These are phyloP conservation scores for Phytopythium kandeliae DNA, from an alignment of 352 stramenopile genomes.

Conservation along the genomic window DNA sequence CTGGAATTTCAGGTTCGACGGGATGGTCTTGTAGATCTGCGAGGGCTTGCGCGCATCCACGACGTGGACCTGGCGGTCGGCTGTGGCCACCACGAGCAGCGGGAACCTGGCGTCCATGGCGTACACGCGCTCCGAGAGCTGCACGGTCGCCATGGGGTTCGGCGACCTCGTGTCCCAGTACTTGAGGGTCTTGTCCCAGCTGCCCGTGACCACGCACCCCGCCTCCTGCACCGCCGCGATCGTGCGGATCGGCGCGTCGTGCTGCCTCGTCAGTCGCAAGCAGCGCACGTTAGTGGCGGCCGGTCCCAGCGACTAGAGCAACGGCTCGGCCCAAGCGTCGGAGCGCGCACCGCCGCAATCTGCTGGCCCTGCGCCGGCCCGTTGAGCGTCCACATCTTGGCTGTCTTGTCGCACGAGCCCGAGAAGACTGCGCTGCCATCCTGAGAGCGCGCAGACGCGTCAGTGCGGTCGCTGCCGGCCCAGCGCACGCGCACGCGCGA, in stretches of 20 bases:
- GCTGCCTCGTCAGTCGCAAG: constrained; percentile 45
- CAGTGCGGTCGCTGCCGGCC: neutral
- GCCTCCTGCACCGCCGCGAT: constrained; percentile 80
- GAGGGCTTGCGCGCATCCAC: constrained; percentile 83
- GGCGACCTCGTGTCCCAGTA: constrained; percentile 95
- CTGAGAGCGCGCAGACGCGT: constrained; percentile 16
- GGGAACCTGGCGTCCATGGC: constrained; percentile 92
- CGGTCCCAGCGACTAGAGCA: no score
- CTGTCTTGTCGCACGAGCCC: constrained; percentile 91
- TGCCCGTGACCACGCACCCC: constrained; percentile 91
- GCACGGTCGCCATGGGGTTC: constrained; percentile 82
- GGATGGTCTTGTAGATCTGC: constrained; percentile 84
- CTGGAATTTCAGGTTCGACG: constrained; percentile 85
- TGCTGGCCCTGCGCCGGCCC: constrained; percentile 67
- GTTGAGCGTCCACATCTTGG: constrained; percentile 93
- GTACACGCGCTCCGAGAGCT: constrained; percentile 93
- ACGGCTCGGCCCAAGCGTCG: neutral
- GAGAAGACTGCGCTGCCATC: constrained; percentile 94
- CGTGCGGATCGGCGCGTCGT: constrained; percentile 90
- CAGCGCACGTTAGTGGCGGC: no score
- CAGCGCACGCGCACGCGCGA: constrained; percentile 7
- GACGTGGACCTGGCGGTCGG: constrained; percentile 86
- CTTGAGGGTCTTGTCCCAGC: constrained; percentile 94
- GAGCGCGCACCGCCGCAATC: constrained; percentile 56
- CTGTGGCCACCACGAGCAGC: constrained; percentile 93